Evolutionary conservation across 768 basidiomycete genomes (phyloP).

Genomic region (Rhodotorula taiwanensis): DNA sequence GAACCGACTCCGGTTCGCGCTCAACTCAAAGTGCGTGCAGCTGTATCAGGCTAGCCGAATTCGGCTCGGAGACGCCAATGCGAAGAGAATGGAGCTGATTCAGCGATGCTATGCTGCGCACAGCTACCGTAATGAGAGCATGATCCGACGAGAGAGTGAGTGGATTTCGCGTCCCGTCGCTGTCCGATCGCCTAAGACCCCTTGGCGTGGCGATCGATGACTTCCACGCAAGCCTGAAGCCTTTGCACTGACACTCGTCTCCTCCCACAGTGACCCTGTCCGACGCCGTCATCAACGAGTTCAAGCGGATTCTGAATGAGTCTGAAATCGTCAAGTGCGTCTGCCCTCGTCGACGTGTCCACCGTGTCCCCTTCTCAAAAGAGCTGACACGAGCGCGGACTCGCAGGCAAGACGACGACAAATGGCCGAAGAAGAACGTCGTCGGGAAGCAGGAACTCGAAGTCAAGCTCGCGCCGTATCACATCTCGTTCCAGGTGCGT

Average conservation of each 20-base stretch:
- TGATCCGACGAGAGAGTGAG: constrained; percentile 98
- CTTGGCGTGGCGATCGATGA: no score
- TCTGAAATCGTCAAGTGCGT: constrained; percentile 89
- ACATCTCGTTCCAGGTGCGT: constrained; percentile 90
- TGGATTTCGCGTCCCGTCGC: constrained; percentile 38
- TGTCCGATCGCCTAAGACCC: no score
- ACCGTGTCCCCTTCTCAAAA: neutral
- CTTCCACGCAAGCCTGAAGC: no score
- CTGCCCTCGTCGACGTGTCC: neutral
- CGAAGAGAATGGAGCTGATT: no score
- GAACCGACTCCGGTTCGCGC: constrained; percentile 92
- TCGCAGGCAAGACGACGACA: constrained; percentile 87
- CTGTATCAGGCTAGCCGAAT: neutral
- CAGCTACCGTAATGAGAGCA: constrained; percentile 83
- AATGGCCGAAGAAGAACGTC: constrained; percentile 99
- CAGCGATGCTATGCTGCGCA: neutral
- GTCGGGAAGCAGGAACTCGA: constrained; percentile 98
- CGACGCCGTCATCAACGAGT: constrained; percentile 82
- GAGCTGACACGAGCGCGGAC: neutral
- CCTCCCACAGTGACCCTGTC: constrained; percentile 76
- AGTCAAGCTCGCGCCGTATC: constrained; percentile 85
- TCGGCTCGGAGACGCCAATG: no score
- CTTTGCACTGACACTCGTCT: neutral
- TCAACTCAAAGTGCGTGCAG: constrained; percentile 73
- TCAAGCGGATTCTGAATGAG: constrained; percentile 85